Evolutionary conservation across 108 stramenopile genomes (phyloP), one percentile per base, ranked within the genome.

Genomic region (Chaetoceros tenuissimus): DNA sequence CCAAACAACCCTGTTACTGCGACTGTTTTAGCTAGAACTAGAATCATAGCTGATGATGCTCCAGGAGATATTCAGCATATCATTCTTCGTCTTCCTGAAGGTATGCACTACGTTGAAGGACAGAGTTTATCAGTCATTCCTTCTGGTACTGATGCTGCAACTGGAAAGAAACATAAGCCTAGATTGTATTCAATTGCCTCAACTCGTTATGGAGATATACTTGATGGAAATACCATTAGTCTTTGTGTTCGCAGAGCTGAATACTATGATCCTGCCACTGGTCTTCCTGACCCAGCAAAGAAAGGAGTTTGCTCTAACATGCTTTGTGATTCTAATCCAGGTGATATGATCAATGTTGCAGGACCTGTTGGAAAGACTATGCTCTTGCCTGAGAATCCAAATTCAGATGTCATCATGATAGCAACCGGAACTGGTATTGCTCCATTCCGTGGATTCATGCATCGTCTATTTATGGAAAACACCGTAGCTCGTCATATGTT

Each of bases 351-450:
- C 25, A 24, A 53, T 16, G 85, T 92, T 16, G 86, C 91, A 2
- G 91, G 91, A 29, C 85, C 92, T 3, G 82, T 87, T 25, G 92
- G 92, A 3, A 93, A 93, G 66, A 87, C 87, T 18, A 89, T 93
- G 92, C 55, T 87, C n/a, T 53, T 93, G 10, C 92, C 92, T 3
- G 51, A 78, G 18, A 74, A 83, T 70, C 73, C 82, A 18, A 62
- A 53, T 26, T 74, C 60, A 51, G 87, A 89, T 55, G 62, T 93
- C 24, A 89, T 93, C 66, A 87, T 93, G 87, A 84, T 93, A 34
- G 92, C 87, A 3, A 93, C 92, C 10, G 92, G 92, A 2, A 93
- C 92, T 3, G 92, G 92, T 10, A 85, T 93, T 69, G 92, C 92
- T 0, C 92, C 92, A 46, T 93, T 87, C 63, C 84, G 92, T 40